Conservation (phyloP, 345 rosid genomes). For the Cardiospermum halicacabum region DNA sequence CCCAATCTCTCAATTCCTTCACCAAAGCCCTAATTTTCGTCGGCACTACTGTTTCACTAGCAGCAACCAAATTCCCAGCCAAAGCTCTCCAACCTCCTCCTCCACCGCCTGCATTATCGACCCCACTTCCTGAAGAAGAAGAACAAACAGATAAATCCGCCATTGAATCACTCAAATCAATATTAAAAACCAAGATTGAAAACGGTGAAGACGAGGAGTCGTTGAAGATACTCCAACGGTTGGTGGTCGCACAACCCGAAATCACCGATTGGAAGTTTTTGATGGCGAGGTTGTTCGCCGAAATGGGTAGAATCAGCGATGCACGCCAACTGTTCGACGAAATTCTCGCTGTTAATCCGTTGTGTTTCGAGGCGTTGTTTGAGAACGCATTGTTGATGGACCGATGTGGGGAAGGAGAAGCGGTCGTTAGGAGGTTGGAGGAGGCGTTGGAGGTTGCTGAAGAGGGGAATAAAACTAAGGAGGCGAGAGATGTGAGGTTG, state of each 20-base stretch:
- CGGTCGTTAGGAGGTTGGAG: slow-evolving; percentile 58
- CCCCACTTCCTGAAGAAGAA: slow-evolving; percentile 3
- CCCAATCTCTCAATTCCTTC: slow-evolving; percentile 34
- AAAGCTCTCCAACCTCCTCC: slow-evolving; percentile 48
- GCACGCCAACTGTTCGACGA: slow-evolving; percentile 85
- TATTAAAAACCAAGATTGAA: slow-evolving; percentile 66
- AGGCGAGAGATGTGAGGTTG: slow-evolving; percentile 74
- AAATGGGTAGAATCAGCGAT: slow-evolving; percentile 52
- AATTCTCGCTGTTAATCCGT: slow-evolving; percentile 62
- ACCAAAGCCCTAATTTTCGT: slow-evolving; percentile 51
- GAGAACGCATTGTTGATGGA: slow-evolving; percentile 89
- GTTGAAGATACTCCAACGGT: slow-evolving; percentile 35
- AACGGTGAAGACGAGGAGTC: slow-evolving; percentile 72
- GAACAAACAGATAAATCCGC: slow-evolving; percentile 40
- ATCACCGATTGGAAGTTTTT: slow-evolving; percentile 74
- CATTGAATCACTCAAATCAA: slow-evolving; percentile 44
- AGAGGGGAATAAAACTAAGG: slow-evolving; percentile 55
- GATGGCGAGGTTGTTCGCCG: slow-evolving; percentile 49
- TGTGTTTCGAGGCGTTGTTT: slow-evolving; percentile 83
- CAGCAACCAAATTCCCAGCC: slow-evolving; percentile 41
- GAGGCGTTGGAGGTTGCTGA: slow-evolving; percentile 63
- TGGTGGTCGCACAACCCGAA: slow-evolving; percentile 53
- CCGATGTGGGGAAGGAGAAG: slow-evolving; percentile 70
- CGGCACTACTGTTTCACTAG: slow-evolving; percentile 45
- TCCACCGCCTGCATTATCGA: background rate